Evolutionary conservation across 2,329 filamentous ascomycete species (phyloP).

Genomic region (Penicillium sp.): DNA sequence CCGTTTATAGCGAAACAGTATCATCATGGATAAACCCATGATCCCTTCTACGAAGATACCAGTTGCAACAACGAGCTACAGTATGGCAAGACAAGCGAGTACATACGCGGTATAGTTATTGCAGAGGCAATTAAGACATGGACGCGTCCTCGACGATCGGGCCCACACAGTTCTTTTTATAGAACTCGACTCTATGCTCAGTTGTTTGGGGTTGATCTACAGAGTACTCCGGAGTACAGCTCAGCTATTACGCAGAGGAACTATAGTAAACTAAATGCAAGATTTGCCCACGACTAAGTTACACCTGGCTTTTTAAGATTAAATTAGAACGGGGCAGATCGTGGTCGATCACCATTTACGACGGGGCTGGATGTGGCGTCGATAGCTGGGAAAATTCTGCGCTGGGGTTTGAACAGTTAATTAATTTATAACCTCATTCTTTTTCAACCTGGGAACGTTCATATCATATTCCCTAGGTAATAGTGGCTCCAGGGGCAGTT

Average conservation of each 20-base stretch:
- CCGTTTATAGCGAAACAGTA: not conserved
- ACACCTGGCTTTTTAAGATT: constrained; percentile 8
- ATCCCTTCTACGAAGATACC: no score
- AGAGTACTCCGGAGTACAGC: no score
- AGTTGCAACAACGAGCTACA: no score
- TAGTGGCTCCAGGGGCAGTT: not conserved
- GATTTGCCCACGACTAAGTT: not conserved
- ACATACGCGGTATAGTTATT: not conserved
- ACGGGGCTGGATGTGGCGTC: constrained; percentile 18
- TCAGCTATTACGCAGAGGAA: not conserved
- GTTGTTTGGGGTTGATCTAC: not conserved
- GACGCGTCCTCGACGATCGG: not conserved
- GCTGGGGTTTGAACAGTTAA: not conserved
- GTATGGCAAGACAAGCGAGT: not conserved
- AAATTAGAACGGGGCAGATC: constrained; percentile 11
- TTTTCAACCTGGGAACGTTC: not conserved
- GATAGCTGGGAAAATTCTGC: constrained; percentile 15
- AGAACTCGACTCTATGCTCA: not conserved
- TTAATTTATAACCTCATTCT: not conserved
- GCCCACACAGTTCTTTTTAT: not conserved
- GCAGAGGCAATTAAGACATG: not conserved
- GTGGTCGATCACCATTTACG: constrained; percentile 14
- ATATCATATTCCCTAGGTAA: no score
- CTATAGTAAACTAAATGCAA: no score
- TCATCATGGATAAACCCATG: not conserved